Evolutionary conservation across 768 basidiomycete genomes (phyloP), one percentile per base, ranked within the genome.

Genomic region (Lactifluus rugatus): DNA sequence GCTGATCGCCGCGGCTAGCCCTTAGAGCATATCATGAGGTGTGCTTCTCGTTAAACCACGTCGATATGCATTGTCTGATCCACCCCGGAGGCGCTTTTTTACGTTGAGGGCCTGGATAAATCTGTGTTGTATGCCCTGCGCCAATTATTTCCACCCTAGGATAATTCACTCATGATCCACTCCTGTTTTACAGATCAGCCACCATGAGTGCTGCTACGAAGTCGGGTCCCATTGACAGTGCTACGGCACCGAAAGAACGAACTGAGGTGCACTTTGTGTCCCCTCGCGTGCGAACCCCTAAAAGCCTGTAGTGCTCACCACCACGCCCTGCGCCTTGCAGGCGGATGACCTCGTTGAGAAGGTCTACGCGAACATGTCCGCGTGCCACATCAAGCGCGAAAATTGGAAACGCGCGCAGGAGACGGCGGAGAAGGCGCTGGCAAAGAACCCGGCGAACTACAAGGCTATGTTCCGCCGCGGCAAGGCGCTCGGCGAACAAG

Each of bases 311-410:
- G 7, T 17, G 25, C 45, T 41, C 7, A 61, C 21, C 9, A 10
- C n/a, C 28, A 13, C n/a, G 21, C 14, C 3, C 13, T 17, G n/a
- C 17, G 6, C n/a, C 28, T 17, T 3, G 44, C 48, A 92, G 89
- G 77, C 82, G 19, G 90, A 92, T 68, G 74, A 82, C 10, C 76
- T 90, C 39, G 69, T 89, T 19, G 88, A 88, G 70, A 92, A 87
- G 73, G 81, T 91, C 47, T 88, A 92, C 62, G 81, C 87, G 3
- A 93, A 93, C 56, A 87, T 89, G 85, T 81, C 84, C 2, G 88
- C 87, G 5, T 89, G 88, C 64, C 87, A 92, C 68, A 72, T 92
- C 66, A 90, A 89, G 70, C 81, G 81, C 50, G 75, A 76, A 48
- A 93, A 89, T 66, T 93, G 86, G 86, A 80, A 82, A 66, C 81